Evolutionary conservation across 768 basidiomycete genomes (phyloP), one percentile per base, ranked within the genome.

Genomic region (Russula earlei): DNA sequence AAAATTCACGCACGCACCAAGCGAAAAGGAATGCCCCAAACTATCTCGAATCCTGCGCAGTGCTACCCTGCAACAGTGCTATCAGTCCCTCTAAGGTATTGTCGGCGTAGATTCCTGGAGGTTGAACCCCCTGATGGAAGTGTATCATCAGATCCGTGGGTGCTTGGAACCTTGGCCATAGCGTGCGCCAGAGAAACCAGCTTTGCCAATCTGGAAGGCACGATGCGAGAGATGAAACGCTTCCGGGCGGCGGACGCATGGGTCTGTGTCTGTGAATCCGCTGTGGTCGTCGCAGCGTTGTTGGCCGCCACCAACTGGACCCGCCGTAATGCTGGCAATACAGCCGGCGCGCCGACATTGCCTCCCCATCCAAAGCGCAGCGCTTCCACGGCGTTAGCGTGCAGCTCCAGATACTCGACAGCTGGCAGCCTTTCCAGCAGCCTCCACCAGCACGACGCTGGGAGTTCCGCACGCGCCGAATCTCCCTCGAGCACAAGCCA

Each of bases 161-260:
- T 27, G 14, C 38, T 57, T 20, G 50, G 50, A 33, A 12, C 38
- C 37, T 20, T 41, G 15, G 31, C 22, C 19, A 33, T 31, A 9
- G 24, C 17, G 44, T 20, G 52, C 9, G 46, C 10, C 9, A 12
- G 41, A 24, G 31, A 40, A 33, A 24, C 17, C 5, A 34, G 12
- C 34, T 2, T 31, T 12, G 10, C 11, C 33, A 7, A 17, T 19
- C 43, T 58, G 25, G 56, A 58, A 5, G 52, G 34, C 7, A 58
- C 40, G 15, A 58, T 53, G 6, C 56, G 56, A 36, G 52, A 53
- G 24, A 53, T 58, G 27, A 53, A 29, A 5, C 52, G 17, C 36
- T 33, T 47, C 9, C 40, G 45, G 10, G 17, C 15, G 2, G 31
- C 15, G 24, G n/a, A n/a, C n/a, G n/a, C n/a, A n/a, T 37, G 3